A percentile compares a stretch with the other conserved stretches of the same genome.
These are phyloP conservation scores for Zymoseptoria crescenta DNA, from an alignment of 2,329 filamentous ascomycete genomes.

Conservation along the genomic window DNA sequence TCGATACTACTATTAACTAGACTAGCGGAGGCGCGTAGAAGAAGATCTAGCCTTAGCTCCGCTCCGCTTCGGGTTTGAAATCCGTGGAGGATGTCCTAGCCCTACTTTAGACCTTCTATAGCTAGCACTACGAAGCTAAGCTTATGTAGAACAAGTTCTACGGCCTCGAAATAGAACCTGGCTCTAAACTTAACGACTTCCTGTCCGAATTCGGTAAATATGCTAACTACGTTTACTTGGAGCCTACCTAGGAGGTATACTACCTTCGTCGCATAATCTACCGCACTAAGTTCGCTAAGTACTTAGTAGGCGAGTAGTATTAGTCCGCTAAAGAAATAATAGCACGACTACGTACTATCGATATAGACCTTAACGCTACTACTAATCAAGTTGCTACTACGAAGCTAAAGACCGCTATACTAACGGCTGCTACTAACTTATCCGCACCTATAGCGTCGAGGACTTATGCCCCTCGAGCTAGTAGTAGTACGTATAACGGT, in stretches of 20 bases:
- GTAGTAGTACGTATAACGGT: too few relatives aligned
- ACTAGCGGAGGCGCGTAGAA: not conserved
- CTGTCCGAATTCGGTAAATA: not conserved
- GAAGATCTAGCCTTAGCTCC: not conserved
- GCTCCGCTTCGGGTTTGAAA: not conserved
- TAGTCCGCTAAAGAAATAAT: too few relatives aligned
- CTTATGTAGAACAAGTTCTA: not conserved
- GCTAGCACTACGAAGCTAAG: not conserved
- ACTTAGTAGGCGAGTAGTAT: too few relatives aligned
- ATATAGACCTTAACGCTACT: too few relatives aligned
- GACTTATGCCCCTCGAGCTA: too few relatives aligned
- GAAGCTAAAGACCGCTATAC: too few relatives aligned
- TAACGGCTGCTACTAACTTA: too few relatives aligned
- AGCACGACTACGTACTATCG: too few relatives aligned
- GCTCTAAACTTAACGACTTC: not conserved
- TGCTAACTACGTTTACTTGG: not conserved
- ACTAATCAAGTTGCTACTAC: too few relatives aligned
- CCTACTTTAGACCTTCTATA: not conserved
- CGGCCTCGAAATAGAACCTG: not conserved
- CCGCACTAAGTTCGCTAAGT: too few relatives aligned
- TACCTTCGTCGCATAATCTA: too few relatives aligned
- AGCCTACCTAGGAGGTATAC: not conserved
- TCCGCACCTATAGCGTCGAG: too few relatives aligned
- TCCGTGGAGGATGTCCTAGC: not conserved
- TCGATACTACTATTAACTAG: not conserved